Evolutionary conservation across 768 basidiomycete genomes (phyloP).

Genomic region (Gloeostereum incarnatum): DNA sequence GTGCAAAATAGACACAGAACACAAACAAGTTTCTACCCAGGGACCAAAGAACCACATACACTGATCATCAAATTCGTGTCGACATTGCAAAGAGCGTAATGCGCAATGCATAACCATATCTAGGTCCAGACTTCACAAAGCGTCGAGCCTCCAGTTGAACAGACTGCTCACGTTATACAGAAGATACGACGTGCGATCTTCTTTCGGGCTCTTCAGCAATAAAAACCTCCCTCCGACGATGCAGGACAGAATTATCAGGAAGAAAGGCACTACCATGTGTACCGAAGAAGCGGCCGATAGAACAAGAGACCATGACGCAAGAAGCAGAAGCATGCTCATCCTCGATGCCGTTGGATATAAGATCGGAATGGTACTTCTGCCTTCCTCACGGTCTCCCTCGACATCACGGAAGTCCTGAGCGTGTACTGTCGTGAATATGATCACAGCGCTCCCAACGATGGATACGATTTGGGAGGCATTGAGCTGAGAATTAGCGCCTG

Average conservation of each 20-base stretch:
- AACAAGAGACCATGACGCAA: not conserved
- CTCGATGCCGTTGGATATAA: not conserved
- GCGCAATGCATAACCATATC: too few relatives aligned
- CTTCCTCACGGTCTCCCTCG: conserved; percentile 22
- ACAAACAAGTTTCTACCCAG: too few relatives aligned
- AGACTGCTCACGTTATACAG: not conserved
- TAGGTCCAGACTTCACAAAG: too few relatives aligned
- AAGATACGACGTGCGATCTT: not conserved
- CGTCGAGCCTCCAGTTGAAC: not conserved
- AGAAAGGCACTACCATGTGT: not conserved
- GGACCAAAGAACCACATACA: too few relatives aligned
- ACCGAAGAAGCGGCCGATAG: not conserved
- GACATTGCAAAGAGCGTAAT: too few relatives aligned
- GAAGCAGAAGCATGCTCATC: not conserved
- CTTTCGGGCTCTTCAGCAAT: not conserved
- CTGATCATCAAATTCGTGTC: too few relatives aligned
- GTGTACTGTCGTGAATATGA: conserved; percentile 29
- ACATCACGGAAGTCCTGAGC: conserved; percentile 28
- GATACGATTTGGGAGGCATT: not conserved
- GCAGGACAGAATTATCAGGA: not conserved
- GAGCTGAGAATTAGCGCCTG: not conserved
- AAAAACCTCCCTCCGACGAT: not conserved
- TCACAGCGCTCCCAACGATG: conserved; percentile 5
- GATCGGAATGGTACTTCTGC: conserved; percentile 24
- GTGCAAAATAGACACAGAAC: too few relatives aligned